phyloP scores from a whole-genome alignment of 164 flowering plant genomes.

The Magnolia changhungtana region DNA sequence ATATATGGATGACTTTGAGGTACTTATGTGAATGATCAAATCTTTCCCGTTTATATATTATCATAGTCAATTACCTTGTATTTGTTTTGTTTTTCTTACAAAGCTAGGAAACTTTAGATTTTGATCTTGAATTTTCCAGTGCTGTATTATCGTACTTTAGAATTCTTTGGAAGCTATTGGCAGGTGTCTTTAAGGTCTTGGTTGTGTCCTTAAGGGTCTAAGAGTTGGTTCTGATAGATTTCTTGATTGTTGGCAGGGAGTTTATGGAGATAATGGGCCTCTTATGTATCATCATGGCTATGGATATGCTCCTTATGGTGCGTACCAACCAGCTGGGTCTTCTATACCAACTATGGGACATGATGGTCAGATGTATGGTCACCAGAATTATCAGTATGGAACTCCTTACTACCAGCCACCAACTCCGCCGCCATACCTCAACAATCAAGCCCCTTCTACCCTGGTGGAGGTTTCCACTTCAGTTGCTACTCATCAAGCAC shows the following conservation, averaged over 20 bases:
- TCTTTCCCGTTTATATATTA: neutral
- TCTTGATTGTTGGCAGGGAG: conserved; percentile 34
- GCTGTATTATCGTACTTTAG: neutral
- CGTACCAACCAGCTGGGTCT: conserved; percentile 64
- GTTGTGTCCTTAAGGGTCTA: neutral
- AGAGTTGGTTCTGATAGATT: neutral
- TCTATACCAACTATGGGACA: conserved; percentile 72
- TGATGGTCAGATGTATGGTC: conserved; percentile 76
- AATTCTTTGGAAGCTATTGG: neutral
- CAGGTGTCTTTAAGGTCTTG: neutral
- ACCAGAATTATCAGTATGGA: conserved; percentile 79
- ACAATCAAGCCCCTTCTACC: conserved; percentile 27
- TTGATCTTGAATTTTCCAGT: neutral
- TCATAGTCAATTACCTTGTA: neutral
- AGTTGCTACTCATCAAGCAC: conserved; percentile 44
- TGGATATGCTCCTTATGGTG: conserved; percentile 68
- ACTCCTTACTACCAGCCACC: conserved; percentile 52
- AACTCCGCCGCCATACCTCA: conserved; percentile 33
- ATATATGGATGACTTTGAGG: neutral
- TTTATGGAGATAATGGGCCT: conserved; percentile 66
- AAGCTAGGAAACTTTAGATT: neutral
- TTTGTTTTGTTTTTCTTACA: neutral
- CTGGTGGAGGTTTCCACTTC: conserved; percentile 45
- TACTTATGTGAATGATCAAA: too few relatives aligned
- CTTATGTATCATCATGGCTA: conserved; percentile 63